Base-by-base conservation (phyloP, 805 yeast genomes). In the Metschnikowia chrysomelidarum region DNA sequence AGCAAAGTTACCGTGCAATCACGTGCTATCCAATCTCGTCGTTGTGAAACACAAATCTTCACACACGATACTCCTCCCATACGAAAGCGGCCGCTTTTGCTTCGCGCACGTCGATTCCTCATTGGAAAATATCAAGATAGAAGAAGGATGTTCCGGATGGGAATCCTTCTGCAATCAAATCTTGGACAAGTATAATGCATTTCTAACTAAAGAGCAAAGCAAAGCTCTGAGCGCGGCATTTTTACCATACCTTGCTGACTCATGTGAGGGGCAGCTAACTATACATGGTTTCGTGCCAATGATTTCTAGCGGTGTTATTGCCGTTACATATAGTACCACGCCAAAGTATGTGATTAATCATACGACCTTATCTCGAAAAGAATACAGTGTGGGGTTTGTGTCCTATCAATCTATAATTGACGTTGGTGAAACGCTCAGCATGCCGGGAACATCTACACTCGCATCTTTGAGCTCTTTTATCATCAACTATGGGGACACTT, bases 261-360 rank as follows among this genome's bases (percentile, higher is more conserved):
- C 42, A 3, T 38, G 50, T 5, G 67, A 56, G 22, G 67, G 66
- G 2, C 45, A 47, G 17, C 50, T 61, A 17, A 41, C 20, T 2
- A 25, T 38, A 9, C 44, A 41, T 18, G 48, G 46, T 10, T 22
- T 27, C n/a, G 14, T 30, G 7, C 28, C 38, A 4, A 17, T 43
- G 24, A 14, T 28, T 7, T 15, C 23, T 19, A 40, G 33, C 12
- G 46, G 43, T 4, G 21, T 23, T 4, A 23, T 38, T 18, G 46
- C 36, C n/a, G 36, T 37, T 15, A 40, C 32, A 7, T 35, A 45
- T 41, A 32, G 34, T 20, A 17, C 43, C 29, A 16, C 43, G 8
- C 46, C 48, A 5, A 32, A 21, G 13, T 29, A 44, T 16, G 25
- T 38, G 5, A 30, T 56, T 7, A 54, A 50, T 23, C 57, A 51